Evolutionary conservation across 352 stramenopile species (phyloP).

Genomic region (Pythium vanterpoolii): DNA sequence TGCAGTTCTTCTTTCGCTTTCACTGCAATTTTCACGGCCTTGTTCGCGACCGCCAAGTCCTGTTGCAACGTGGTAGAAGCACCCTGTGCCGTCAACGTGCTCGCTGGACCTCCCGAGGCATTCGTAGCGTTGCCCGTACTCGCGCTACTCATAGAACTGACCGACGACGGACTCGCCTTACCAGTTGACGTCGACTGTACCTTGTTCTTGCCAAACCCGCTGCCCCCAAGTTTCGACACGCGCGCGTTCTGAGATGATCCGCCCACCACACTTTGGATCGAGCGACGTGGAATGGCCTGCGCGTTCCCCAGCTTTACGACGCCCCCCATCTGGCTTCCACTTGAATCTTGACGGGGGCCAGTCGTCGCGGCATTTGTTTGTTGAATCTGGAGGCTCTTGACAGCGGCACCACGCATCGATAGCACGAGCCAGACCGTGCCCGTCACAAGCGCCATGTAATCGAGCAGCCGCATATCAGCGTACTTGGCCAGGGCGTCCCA

Average conservation of each 20-base stretch:
- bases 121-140: not conserved
- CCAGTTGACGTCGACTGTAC: slow-evolving; percentile 22
- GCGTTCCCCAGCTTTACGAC: slow-evolving; percentile 29
- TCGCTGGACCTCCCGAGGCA: not conserved
- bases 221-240: slow-evolving; percentile 25
- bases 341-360: slow-evolving; percentile 15
- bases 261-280: slow-evolving; percentile 25
- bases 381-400: slow-evolving; percentile 87
- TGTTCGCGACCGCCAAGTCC: slow-evolving; percentile 29
- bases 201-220: slow-evolving; percentile 33
- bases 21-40: slow-evolving; percentile 63
- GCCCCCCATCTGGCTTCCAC: slow-evolving; percentile 7
- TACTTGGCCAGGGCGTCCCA: slow-evolving; percentile 62
- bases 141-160: not conserved
- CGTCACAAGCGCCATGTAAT: slow-evolving; percentile 79
- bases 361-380: slow-evolving; percentile 46
- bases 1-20: slow-evolving; percentile 81
- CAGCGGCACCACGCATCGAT: slow-evolving; percentile 68
- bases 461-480: slow-evolving; percentile 58
- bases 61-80: not conserved
- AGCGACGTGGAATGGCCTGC: slow-evolving; percentile 53
- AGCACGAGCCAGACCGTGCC: slow-evolving; percentile 74
- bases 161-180: slow-evolving; percentile 18
- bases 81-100: not conserved
- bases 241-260: slow-evolving; percentile 5